Conservation (phyloP, 2,329 filamentous ascomycete genomes). For the Calonectria crousiana region DNA sequence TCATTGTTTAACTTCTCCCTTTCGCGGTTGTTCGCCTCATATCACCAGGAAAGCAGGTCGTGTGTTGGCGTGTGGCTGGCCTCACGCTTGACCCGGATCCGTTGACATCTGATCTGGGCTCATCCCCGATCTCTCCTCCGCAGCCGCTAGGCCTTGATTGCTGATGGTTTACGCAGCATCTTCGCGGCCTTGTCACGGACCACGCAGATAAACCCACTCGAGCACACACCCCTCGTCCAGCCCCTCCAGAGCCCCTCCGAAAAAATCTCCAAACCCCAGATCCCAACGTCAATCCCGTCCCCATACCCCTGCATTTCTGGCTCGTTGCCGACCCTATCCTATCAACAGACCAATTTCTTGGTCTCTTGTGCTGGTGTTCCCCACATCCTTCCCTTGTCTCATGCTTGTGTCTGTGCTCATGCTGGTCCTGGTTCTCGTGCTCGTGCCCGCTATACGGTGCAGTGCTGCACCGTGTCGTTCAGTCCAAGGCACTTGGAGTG, state of each 20-base stretch:
- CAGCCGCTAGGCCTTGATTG: conserved; percentile 25
- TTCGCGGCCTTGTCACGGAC: conserved; percentile 9
- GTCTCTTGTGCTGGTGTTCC: background rate
- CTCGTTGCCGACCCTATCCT: conserved; percentile 11
- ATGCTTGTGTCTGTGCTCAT: conserved; percentile 3
- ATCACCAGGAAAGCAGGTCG: conserved; percentile 20
- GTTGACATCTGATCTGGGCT: conserved; percentile 25
- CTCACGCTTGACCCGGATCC: conserved; percentile 24
- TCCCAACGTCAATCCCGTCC: conserved; percentile 25
- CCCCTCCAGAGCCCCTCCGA: background rate
- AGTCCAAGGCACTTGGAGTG: background rate
- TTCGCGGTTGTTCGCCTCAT: conserved; percentile 27
- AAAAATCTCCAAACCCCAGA: conserved; percentile 22
- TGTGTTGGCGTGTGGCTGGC: conserved; percentile 23
- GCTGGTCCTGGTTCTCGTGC: background rate
- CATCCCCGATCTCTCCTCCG: conserved; percentile 26
- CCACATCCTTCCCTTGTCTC: conserved; percentile 17
- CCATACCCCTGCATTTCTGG: conserved; percentile 26
- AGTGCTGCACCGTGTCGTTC: conserved; percentile 9
- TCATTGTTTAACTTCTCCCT: conserved; percentile 37
- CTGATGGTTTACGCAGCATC: background rate
- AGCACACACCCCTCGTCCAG: conserved; percentile 14
- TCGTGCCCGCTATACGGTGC: conserved; percentile 6
- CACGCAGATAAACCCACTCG: background rate
- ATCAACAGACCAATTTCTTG: conserved; percentile 20